Evolutionary conservation across 1,284 basidiomycete genomes (phyloP).

Genomic region (Sporisorium graminicola): DNA sequence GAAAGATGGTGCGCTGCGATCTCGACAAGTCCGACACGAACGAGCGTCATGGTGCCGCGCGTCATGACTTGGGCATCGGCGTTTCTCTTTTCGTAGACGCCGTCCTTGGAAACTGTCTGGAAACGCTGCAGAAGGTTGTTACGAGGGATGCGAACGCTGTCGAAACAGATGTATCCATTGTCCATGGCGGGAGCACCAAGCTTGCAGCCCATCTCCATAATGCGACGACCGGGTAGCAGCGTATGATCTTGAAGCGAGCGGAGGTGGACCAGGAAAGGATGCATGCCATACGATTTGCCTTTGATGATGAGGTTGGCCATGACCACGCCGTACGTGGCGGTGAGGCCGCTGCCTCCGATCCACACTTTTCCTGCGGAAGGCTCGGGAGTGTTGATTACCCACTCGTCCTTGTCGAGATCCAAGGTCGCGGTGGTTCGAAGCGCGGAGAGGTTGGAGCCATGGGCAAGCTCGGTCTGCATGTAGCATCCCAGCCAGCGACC

Average conservation of each 20-base stretch:
- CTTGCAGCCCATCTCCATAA: constrained; percentile 59
- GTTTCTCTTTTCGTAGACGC: constrained; percentile 53
- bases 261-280: constrained; percentile 60
- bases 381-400: constrained; percentile 56
- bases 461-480: constrained; percentile 61
- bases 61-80: constrained; percentile 55
- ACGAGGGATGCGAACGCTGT: constrained; percentile 49
- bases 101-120: constrained; percentile 49
- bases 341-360: constrained; percentile 58
- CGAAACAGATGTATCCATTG: constrained; percentile 56
- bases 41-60: constrained; percentile 59
- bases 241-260: constrained; percentile 53
- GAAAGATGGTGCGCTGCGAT: constrained; percentile 59
- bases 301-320: constrained; percentile 58
- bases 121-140: constrained; percentile 49
- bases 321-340: constrained; percentile 58
- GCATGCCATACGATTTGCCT: constrained; percentile 56
- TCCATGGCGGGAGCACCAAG: constrained; percentile 59
- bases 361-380: constrained; percentile 55
- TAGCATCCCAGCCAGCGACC: constrained; percentile 59
- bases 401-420: constrained; percentile 38
- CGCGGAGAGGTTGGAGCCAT: constrained; percentile 58
- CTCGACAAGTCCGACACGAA: constrained; percentile 57
- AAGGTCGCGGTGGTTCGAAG: constrained; percentile 57
- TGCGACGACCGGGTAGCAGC: constrained; percentile 45